These are phyloP conservation scores for Wickerhamiella infanticola DNA, from an alignment of 1,139 yeast species.

Conservation along the genomic window DNA sequence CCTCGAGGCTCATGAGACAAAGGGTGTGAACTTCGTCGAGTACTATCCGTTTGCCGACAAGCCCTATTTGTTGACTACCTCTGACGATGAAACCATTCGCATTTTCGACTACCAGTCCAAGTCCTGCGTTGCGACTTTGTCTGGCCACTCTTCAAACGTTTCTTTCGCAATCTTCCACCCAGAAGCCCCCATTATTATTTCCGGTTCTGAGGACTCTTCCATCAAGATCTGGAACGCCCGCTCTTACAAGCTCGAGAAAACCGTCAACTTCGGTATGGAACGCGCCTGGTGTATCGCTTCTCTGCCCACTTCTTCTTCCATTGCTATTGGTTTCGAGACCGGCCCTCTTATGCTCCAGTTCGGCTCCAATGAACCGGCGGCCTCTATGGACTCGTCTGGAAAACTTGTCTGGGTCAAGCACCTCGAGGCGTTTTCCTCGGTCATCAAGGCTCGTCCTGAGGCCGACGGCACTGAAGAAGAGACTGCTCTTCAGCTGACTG, in stretches of 20 bases:
- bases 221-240: slow-evolving; percentile 86
- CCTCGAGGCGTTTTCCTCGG: slow-evolving; percentile 74
- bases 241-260: slow-evolving; percentile 78
- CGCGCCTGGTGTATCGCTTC: slow-evolving; percentile 93
- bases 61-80: slow-evolving; percentile 83
- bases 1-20: slow-evolving; percentile 74
- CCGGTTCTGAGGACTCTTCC: slow-evolving; percentile 85
- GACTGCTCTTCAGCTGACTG: slow-evolving; percentile 30
- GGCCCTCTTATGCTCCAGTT: slow-evolving; percentile 77
- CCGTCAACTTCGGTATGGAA: slow-evolving; percentile 79
- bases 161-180: slow-evolving; percentile 97
- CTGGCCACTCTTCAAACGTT: slow-evolving; percentile 87
- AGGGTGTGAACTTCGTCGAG: slow-evolving; percentile 91
- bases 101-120: slow-evolving; percentile 98
- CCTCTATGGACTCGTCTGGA: slow-evolving; percentile 86
- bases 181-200: slow-evolving; percentile 72
- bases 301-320: slow-evolving; percentile 58
- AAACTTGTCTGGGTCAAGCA: slow-evolving; percentile 84
- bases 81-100: slow-evolving; percentile 82
- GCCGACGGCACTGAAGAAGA: slow-evolving; percentile 37
- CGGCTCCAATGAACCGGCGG: slow-evolving; percentile 89
- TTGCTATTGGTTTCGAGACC: slow-evolving; percentile 89
- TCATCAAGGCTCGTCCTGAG: slow-evolving; percentile 41
- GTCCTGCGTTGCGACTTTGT: slow-evolving; percentile 84
- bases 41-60: slow-evolving; percentile 95